Base-by-base conservation (phyloP, 1,284 basidiomycete species). In the Ganoderma resinaceum region DNA sequence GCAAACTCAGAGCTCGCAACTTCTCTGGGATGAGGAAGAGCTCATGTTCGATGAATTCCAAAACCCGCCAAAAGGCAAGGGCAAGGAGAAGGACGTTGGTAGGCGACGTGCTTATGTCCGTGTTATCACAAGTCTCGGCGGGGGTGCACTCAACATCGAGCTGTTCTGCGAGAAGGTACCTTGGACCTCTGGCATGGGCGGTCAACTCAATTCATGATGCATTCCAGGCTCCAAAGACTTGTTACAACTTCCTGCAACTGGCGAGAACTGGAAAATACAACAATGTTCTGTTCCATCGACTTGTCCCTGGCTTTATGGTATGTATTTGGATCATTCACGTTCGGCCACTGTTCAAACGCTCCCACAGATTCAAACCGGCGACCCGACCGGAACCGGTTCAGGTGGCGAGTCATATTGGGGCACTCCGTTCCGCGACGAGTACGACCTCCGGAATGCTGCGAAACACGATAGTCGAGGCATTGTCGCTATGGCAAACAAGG, bases 251-350 rank as follows among this genome's bases (percentile, higher is more conserved):
- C 80, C 82, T 99, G 23, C 94, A 94, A 90, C 87, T 98, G 5
- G 95, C 96, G 0, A 89, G 90, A 73, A 84, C 91, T 42, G 96
- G 96, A 3, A 95, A 96, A 75, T 99, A 99, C 78, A 91, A 98
- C 74, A 84, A 95, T 74, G 91, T 90, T 69, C 79, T 93, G 38
- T 99, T 99, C 80, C 97, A 99, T 78, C 90, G 97, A 42, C 84
- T 98, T 61, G 95, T 99, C 16, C 96, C 96, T 6, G 97, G 95
- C 0, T 99, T 99, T 78, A 99, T 99, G 98, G 93, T 94, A 72
- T 61, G 84, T 78, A 4, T 11, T 8, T 18, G 11, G n/a, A n/a
- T 8, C 52, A 31, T 29, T 37, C 20, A 23, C 7, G 37, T 59
- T 12, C 2, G 37, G 23, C 23, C 12, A 26, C 37, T 12, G 7